Percentiles rank a stretch among this genome's conserved stretches.
phyloP scores from a whole-genome alignment of 2,329 filamentous ascomycete genomes.

The Trichoderma guizhouense region DNA sequence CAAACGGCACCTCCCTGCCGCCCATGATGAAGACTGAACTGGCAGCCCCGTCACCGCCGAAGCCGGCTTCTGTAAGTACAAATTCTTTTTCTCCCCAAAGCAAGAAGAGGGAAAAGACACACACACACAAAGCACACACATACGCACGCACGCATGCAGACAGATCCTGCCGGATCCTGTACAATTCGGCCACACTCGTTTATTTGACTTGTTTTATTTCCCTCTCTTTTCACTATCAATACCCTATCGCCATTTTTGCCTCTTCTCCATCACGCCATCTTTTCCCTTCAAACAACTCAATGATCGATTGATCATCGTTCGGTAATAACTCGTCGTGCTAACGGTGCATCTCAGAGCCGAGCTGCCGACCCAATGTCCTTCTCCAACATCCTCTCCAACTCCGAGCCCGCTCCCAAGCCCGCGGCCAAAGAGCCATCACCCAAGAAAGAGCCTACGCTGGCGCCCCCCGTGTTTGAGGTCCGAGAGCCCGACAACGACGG shows the following conservation, averaged over 20 bases:
- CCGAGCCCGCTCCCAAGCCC: constrained; percentile 61
- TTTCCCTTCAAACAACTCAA: not conserved
- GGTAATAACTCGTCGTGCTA: not conserved
- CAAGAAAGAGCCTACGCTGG: constrained; percentile 22
- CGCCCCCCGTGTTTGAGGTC: constrained; percentile 37
- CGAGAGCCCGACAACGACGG: constrained; percentile 25
- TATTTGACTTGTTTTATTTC: not conserved
- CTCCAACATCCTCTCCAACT: constrained; percentile 84
- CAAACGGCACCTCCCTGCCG: constrained; percentile 41
- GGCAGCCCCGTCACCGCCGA: constrained; percentile 39
- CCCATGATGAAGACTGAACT: constrained; percentile 40
- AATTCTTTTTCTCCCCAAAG: not conserved
- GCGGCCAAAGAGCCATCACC: constrained; percentile 28
- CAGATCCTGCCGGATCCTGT: not conserved
- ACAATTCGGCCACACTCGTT: not conserved
- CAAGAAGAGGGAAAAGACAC: not conserved
- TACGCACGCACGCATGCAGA: not conserved
- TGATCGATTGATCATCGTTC: not conserved
- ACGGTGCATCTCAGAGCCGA: constrained; percentile 54
- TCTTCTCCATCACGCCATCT: not conserved
- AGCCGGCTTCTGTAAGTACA: constrained; percentile 30
- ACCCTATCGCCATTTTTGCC: not conserved
- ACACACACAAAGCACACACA: not conserved
- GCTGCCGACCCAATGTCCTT: constrained; percentile 90
- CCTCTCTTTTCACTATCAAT: not conserved